Conservation (phyloP, 192 early-diverging fungal genomes). For the Radiomyces spectabilis region DNA sequence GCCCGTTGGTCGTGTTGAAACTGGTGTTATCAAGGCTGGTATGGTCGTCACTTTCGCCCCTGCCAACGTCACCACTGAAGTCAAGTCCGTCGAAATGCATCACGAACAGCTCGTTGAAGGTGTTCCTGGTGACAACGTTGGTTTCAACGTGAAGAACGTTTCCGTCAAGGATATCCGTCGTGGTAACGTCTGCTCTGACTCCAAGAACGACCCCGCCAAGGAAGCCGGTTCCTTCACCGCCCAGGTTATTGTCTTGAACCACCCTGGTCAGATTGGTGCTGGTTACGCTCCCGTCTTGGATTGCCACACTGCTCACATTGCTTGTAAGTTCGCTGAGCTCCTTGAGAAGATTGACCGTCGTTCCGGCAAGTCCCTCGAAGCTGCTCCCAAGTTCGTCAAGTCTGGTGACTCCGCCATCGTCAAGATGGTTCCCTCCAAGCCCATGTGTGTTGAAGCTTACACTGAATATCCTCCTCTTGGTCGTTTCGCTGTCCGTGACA, state of each 20-base stretch:
- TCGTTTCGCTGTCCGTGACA: constrained; percentile 96
- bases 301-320: constrained; percentile 96
- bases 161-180: constrained; percentile 96
- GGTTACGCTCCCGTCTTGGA: constrained; percentile 93
- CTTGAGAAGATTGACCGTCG: constrained; percentile 92
- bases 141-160: constrained; percentile 99
- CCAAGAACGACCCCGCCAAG: constrained; percentile 95
- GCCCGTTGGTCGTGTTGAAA: constrained; percentile 96
- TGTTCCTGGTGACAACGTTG: constrained; percentile 94
- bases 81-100: constrained; percentile 98
- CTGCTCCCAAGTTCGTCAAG: constrained; percentile 93
- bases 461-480: constrained; percentile 89
- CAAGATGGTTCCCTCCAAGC: constrained; percentile 91
- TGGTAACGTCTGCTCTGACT: constrained; percentile 93
- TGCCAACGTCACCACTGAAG: constrained; percentile 79
- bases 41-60: constrained; percentile 87
- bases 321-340: constrained; percentile 91
- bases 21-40: constrained; percentile 86
- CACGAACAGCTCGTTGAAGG: constrained; percentile 85
- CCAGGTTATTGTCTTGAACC: constrained; percentile 95
- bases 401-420: constrained; percentile 92
- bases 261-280: constrained; percentile 89
- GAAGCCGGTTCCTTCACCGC: constrained; percentile 82
- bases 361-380: constrained; percentile 88
- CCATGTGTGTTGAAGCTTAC: constrained; percentile 93